phyloP scores from a whole-genome alignment of 2,329 filamentous ascomycete species.

The Aspergillus sp. region DNA sequence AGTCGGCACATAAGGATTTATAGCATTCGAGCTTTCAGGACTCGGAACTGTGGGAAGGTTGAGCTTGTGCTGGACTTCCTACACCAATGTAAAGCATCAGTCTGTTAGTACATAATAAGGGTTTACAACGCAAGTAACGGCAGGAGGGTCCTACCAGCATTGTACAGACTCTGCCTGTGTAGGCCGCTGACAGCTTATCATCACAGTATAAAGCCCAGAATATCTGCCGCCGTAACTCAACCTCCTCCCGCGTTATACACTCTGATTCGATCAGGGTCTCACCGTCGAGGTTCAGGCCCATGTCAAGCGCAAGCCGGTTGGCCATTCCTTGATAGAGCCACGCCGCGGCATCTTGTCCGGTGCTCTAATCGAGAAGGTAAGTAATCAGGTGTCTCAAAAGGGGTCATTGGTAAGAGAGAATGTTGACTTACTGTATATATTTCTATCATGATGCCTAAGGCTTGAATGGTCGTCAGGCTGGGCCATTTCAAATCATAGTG shows the following conservation, averaged over 20 bases:
- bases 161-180: not conserved
- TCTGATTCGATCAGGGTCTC: not conserved
- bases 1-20: no score
- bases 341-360: not conserved
- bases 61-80: no score
- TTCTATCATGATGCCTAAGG: not conserved
- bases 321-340: not conserved
- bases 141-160: not conserved
- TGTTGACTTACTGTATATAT: not conserved
- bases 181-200: not conserved
- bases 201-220: not conserved
- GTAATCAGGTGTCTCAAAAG: not conserved
- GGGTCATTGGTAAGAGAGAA: no score
- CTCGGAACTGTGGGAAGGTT: no score
- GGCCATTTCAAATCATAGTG: not conserved
- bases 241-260: not conserved
- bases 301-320: not conserved
- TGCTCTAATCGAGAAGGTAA: not conserved
- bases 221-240: not conserved
- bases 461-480: not conserved
- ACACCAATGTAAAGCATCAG: no score
- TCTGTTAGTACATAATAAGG: no score
- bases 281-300: not conserved
- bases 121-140: not conserved
- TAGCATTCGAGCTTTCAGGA: no score